Conservation (phyloP, 2,329 filamentous ascomycete species). For the Aspergillus amoenus region DNA sequence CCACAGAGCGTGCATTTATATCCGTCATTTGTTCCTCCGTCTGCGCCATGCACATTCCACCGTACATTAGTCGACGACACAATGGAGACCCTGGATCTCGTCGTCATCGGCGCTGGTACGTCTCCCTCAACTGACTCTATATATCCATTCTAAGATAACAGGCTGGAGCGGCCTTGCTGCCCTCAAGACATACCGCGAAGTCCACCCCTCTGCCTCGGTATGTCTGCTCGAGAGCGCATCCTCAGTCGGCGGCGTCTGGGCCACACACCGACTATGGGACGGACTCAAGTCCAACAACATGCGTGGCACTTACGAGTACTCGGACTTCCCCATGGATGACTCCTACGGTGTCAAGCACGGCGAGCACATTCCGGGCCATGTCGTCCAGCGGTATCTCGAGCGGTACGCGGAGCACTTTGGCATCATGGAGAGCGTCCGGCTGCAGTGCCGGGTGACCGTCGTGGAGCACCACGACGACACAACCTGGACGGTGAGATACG, state of each 20-base stretch:
- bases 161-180: conserved; percentile 59
- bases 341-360: conserved; percentile 51
- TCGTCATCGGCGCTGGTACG: conserved; percentile 29
- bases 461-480: conserved; percentile 45
- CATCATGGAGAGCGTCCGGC: conserved; percentile 49
- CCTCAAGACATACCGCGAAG: conserved; percentile 61
- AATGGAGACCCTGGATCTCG: conserved; percentile 29
- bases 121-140: background rate
- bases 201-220: conserved; percentile 58
- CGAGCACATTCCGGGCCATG: conserved; percentile 59
- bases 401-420: conserved; percentile 56
- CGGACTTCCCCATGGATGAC: conserved; percentile 69
- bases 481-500: background rate
- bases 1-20: too few relatives aligned
- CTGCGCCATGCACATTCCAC: too few relatives aligned
- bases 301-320: conserved; percentile 69
- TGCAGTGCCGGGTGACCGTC: conserved; percentile 52
- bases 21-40: too few relatives aligned
- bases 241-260: conserved; percentile 69
- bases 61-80: too few relatives aligned
- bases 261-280: conserved; percentile 62
- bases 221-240: conserved; percentile 58
- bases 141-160: conserved; percentile 11
- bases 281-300: conserved; percentile 74
- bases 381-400: conserved; percentile 58